These are phyloP conservation scores for Symbiodinium natans DNA, from an alignment of 73 alveolate genomes.

Conservation along the genomic window DNA sequence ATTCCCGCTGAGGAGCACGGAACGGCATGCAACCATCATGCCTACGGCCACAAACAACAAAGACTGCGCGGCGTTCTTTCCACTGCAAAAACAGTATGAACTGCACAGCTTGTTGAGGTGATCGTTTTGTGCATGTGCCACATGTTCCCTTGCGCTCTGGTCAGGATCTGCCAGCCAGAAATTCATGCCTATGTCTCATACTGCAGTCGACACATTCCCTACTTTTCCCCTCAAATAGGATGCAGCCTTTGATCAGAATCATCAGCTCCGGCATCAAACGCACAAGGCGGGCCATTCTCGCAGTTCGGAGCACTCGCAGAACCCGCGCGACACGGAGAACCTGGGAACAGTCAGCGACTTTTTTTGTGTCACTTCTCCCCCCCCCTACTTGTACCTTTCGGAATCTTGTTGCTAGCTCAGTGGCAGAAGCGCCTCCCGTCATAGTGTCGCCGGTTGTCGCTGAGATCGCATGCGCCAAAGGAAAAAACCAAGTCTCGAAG, in stretches of 20 bases:
- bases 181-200: no score
- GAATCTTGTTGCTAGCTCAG: not conserved
- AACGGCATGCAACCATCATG: constrained; percentile 93
- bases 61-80: not conserved
- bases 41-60: not conserved
- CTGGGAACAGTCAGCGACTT: constrained; percentile 44
- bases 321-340: constrained; percentile 90
- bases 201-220: no score
- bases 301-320: constrained; percentile 73
- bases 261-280: constrained; percentile 91
- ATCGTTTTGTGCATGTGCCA: not conserved
- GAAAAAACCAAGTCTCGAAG: constrained; percentile 78
- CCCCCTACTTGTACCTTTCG: no score
- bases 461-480: constrained; percentile 41
- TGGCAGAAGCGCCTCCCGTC: constrained; percentile 1
- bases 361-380: no score
- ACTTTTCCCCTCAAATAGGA: no score
- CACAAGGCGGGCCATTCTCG: constrained; percentile 83
- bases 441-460: constrained; percentile 30
- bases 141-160: not conserved
- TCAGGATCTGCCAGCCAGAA: not conserved
- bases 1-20: constrained; percentile 32
- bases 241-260: constrained; percentile 82
- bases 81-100: not conserved
- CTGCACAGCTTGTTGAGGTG: not conserved